These are phyloP conservation scores for Lunularia cruciata DNA, from an alignment of 225 moss, liverwort and hornwort genomes.

Conservation along the genomic window DNA sequence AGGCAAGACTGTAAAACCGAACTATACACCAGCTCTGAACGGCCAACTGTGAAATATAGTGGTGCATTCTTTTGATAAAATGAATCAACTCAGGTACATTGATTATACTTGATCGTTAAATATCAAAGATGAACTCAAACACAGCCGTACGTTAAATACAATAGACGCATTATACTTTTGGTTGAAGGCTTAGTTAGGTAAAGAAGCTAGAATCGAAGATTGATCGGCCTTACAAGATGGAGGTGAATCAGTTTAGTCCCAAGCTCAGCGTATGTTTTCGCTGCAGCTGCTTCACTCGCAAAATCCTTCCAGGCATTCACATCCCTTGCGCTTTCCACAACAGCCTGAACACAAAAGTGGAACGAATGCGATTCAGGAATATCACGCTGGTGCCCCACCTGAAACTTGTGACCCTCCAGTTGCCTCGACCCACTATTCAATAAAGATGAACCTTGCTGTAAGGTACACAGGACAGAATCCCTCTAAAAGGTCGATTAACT, in stretches of 20 bases:
- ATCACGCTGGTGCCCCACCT: no score
- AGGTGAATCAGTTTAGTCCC: constrained; percentile 72
- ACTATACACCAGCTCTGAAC: no score
- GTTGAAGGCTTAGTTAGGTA: no score
- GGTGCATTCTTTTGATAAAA: no score
- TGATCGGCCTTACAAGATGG: constrained; percentile 40
- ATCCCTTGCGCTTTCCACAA: constrained; percentile 65
- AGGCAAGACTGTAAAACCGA: no score
- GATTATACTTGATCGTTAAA: no score
- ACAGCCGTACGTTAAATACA: no score
- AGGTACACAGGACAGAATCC: not conserved
- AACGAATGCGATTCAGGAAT: not conserved
- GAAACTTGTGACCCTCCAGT: not conserved
- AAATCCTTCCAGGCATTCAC: constrained; percentile 92
- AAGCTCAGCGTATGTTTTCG: constrained; percentile 67
- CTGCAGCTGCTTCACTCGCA: constrained; percentile 76
- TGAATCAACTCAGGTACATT: no score
- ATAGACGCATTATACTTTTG: no score
- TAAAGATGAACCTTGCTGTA: not conserved
- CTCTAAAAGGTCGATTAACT: not conserved
- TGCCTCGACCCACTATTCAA: not conserved
- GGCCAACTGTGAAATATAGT: no score
- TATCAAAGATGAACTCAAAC: no score
- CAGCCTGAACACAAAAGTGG: constrained; percentile 56
- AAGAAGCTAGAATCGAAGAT: no score